These are phyloP conservation scores for Globisporangium splendens DNA, from an alignment of 352 stramenopile species.

Conservation along the genomic window DNA sequence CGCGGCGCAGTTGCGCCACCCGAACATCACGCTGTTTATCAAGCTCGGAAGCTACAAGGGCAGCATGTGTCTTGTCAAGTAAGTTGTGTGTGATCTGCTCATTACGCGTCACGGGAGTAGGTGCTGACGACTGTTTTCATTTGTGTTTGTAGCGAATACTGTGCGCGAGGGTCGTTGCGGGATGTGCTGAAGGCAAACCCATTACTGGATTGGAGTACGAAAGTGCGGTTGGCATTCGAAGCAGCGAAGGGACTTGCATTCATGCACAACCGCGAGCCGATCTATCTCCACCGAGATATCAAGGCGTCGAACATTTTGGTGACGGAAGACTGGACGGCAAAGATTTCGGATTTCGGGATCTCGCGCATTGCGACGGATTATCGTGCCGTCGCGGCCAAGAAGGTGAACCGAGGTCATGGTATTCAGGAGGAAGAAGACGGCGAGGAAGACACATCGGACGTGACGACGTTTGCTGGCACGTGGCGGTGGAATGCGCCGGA, in stretches of 20 bases:
- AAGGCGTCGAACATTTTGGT: constrained; percentile 77
- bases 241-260: constrained; percentile 70
- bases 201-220: constrained; percentile 63
- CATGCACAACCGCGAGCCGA: constrained; percentile 74
- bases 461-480: constrained; percentile 67
- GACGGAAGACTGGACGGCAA: constrained; percentile 68
- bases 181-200: constrained; percentile 60
- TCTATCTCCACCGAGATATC: constrained; percentile 71
- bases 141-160: constrained; percentile 52
- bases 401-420: constrained; percentile 14
- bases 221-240: constrained; percentile 64
- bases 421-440: constrained; percentile 11
- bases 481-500: constrained; percentile 77
- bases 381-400: constrained; percentile 30
- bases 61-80: constrained; percentile 74
- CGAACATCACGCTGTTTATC: constrained; percentile 78
- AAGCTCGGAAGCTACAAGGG: constrained; percentile 62
- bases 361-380: constrained; percentile 71
- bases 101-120: background rate
- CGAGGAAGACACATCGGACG: constrained; percentile 28
- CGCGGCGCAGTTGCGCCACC: constrained; percentile 57
- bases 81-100: constrained; percentile 15
- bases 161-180: constrained; percentile 51
- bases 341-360: constrained; percentile 74
- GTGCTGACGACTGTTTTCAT: constrained; percentile 14